A percentile compares a stretch with the other conserved stretches of the same genome.
These are phyloP conservation scores for Cetraspora pellucida DNA, from an alignment of 192 early-diverging fungal genomes.

Conservation along the genomic window DNA sequence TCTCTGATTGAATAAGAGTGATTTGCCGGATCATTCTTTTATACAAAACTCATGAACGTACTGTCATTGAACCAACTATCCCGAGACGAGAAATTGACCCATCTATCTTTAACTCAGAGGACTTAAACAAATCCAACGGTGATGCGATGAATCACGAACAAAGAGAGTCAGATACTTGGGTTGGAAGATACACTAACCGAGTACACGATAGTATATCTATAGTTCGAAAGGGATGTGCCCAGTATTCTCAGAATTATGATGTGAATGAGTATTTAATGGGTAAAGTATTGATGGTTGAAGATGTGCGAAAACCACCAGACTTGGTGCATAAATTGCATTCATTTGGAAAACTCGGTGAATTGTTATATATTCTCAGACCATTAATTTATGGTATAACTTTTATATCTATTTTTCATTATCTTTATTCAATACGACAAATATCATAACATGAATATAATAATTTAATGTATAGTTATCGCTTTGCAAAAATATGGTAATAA, in stretches of 20 bases:
- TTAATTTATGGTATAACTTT: conserved; percentile 75
- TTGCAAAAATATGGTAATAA: conserved; percentile 70
- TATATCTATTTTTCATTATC: neutral
- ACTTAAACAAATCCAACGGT: neutral
- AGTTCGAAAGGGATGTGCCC: neutral
- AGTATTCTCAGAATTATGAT: conserved; percentile 32
- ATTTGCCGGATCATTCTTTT: conserved; percentile 32
- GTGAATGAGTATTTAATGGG: conserved; percentile 58
- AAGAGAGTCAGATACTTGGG: conserved; percentile 38
- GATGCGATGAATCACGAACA: neutral
- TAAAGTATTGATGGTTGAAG: conserved; percentile 63
- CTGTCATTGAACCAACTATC: conserved; percentile 11
- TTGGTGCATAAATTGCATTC: conserved; percentile 61
- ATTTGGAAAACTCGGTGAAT: conserved; percentile 69
- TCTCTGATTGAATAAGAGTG: conserved; percentile 18
- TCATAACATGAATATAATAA: neutral
- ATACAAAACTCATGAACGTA: conserved; percentile 11
- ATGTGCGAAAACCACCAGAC: conserved; percentile 66
- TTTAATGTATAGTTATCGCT: conserved; percentile 59
- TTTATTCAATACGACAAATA: neutral
- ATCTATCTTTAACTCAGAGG: conserved; percentile 17
- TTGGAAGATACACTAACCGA: conserved; percentile 44
- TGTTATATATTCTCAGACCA: conserved; percentile 82
- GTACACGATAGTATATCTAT: conserved; percentile 25
- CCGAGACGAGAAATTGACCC: conserved; percentile 34